Evolutionary conservation across 306 rosid genomes (phyloP), one percentile per base, ranked within the genome.

Genomic region (Citrullus amarus): DNA sequence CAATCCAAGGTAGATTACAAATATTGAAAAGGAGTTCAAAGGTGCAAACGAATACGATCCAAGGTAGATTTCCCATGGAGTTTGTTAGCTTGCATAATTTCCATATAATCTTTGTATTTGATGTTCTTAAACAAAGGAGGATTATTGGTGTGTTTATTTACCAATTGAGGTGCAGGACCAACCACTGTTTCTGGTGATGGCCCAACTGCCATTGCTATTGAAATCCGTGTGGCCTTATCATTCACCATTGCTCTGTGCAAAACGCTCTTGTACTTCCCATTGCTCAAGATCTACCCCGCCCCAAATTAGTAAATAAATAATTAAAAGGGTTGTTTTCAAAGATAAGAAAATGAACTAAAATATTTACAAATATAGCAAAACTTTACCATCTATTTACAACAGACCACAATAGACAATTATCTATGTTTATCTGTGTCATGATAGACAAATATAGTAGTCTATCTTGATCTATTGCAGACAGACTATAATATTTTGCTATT

Each of bases 211-310:
- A 79, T 72, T 14, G 80, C 93, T 20, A 87, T 16, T 0, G 93
- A 86, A 50, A 91, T 83, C 78, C 96, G 86, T 0, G 88, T 65
- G 20, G 61, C 84, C 53, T 79, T 85, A 15, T 75, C 51, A 51
- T 91, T 87, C 58, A 86, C 93, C 8, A 78, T 38, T 4, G 91
- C 96, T 60, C 93, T 81, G 41, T 90, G 96, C 22, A 88, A 53
- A n/a, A 88, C 84, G 61, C 96, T 90, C 89, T 87, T 86, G 83
- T 88, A 87, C 74, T 75, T 83, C 9, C 93, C 93, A 34, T 89
- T 91, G 2, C 86, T 88, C 79, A 88, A 39, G 32, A 68, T 68
- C 75, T 83, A 88, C 84, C 89, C 86, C 48, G 32, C 9, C 0
- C 0, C 18, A 15, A 53, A 53, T 5, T 6, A 53, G 28, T 25